Evolutionary conservation across 2,329 filamentous ascomycete species (phyloP).

Genomic region (Exophiala viscosa): DNA sequence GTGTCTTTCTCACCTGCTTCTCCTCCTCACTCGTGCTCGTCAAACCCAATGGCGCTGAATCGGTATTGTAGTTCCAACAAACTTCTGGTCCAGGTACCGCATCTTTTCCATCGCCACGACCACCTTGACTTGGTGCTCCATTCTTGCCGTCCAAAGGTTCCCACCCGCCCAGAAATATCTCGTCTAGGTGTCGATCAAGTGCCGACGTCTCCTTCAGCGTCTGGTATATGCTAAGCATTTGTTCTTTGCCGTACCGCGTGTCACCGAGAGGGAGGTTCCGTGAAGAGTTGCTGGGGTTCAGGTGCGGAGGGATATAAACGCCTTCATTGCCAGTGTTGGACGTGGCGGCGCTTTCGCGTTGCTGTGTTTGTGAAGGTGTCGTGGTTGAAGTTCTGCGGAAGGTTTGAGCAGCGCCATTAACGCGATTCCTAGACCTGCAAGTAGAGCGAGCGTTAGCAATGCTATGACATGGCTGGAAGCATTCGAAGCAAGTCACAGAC

Average conservation of each 20-base stretch:
- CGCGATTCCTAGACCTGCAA: conserved; percentile 56
- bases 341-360: conserved; percentile 39
- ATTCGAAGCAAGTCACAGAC: not conserved
- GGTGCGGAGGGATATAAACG: conserved; percentile 60
- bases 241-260: conserved; percentile 71
- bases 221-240: conserved; percentile 72
- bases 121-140: conserved; percentile 64
- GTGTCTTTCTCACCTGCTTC: conserved; percentile 52
- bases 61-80: conserved; percentile 79
- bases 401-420: conserved; percentile 64
- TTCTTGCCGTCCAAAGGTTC: conserved; percentile 63
- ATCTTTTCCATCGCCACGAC: conserved; percentile 69
- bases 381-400: conserved; percentile 63
- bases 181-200: conserved; percentile 59
- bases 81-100: conserved; percentile 77
- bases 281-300: conserved; percentile 46
- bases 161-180: conserved; percentile 73
- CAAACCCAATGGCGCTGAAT: conserved; percentile 67
- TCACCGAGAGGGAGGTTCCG: conserved; percentile 53
- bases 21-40: conserved; percentile 67
- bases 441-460: conserved; percentile 1
- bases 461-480: too few species aligned
- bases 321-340: conserved; percentile 42
- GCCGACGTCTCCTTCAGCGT: conserved; percentile 52
- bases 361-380: conserved; percentile 43